phyloP scores from a whole-genome alignment of 75 land plant genomes.

The Pinus albicaulis region DNA sequence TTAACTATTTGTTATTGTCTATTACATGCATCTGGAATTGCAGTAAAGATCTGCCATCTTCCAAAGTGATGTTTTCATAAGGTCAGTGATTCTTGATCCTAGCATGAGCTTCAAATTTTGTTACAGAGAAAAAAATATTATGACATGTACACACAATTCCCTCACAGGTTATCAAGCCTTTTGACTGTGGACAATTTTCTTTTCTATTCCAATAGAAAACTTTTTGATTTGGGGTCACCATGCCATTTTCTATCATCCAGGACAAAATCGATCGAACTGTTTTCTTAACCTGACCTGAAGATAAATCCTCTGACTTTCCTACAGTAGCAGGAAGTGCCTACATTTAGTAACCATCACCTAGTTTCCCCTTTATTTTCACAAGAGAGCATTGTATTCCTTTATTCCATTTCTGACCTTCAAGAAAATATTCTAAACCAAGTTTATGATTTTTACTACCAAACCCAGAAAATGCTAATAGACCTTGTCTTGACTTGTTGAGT shows the following conservation, averaged over 20 bases:
- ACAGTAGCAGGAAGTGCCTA: slow-evolving; percentile 24
- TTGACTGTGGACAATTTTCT: slow-evolving; percentile 14
- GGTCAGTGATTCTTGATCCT: slow-evolving; percentile 44
- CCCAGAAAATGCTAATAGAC: neutral
- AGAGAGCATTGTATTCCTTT: neutral
- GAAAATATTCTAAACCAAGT: neutral
- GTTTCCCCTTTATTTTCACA: slow-evolving; percentile 5
- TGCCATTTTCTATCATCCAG: slow-evolving; percentile 69
- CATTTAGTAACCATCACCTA: slow-evolving; percentile 23
- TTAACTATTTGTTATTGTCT: slow-evolving; percentile 6
- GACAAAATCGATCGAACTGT: slow-evolving; percentile 44
- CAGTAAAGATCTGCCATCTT: slow-evolving; percentile 77
- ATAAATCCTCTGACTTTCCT: neutral
- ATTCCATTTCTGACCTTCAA: neutral
- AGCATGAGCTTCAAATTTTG: slow-evolving; percentile 65
- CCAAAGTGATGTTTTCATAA: slow-evolving; percentile 50
- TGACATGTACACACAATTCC: slow-evolving; percentile 75
- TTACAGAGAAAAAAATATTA: slow-evolving; percentile 26
- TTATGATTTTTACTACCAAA: slow-evolving; percentile 2
- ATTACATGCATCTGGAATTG: slow-evolving; percentile 60
- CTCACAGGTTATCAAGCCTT: slow-evolving; percentile 56
- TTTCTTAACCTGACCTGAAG: neutral
- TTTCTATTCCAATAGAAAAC: slow-evolving; percentile 40
- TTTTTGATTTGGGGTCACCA: slow-evolving; percentile 37
- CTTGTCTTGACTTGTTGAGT: slow-evolving; percentile 3